A percentile compares a stretch with the other conserved stretches of the same genome.
Evolutionary conservation across 306 rosid species (phyloP).

Genomic region (Alnus rubra): DNA sequence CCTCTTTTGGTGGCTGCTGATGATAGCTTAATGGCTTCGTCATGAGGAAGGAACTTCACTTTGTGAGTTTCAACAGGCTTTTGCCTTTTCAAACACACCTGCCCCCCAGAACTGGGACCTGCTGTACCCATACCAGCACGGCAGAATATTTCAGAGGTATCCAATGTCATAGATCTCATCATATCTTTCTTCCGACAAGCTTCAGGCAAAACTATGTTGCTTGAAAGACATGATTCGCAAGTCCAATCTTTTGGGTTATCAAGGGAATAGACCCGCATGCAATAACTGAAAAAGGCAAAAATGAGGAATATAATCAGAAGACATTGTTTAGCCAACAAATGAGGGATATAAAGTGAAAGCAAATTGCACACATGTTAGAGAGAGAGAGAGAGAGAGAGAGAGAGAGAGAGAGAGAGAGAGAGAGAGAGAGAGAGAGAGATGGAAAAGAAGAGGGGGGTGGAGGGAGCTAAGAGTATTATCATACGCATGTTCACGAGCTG

Average conservation of each 20-base stretch:
- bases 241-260: conserved; percentile 45
- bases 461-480: not conserved
- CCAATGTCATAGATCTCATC: not conserved
- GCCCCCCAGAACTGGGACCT: conserved; percentile 17
- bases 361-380: not conserved
- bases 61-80: conserved; percentile 37
- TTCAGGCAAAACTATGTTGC: conserved; percentile 6
- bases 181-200: conserved; percentile 5
- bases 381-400: not conserved
- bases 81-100: conserved; percentile 32
- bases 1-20: conserved; percentile 3
- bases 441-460: not conserved
- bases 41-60: conserved; percentile 55
- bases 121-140: not conserved
- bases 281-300: no score
- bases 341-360: not conserved
- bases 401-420: not conserved
- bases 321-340: not conserved
- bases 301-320: not conserved
- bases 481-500: conserved; percentile 49
- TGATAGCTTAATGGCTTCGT: conserved; percentile 64
- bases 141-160: not conserved
- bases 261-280: not conserved
- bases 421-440: not conserved
- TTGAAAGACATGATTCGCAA: conserved; percentile 50